Conservation (phyloP, 2,329 filamentous ascomycete species). For the Corynespora cassiicola region DNA sequence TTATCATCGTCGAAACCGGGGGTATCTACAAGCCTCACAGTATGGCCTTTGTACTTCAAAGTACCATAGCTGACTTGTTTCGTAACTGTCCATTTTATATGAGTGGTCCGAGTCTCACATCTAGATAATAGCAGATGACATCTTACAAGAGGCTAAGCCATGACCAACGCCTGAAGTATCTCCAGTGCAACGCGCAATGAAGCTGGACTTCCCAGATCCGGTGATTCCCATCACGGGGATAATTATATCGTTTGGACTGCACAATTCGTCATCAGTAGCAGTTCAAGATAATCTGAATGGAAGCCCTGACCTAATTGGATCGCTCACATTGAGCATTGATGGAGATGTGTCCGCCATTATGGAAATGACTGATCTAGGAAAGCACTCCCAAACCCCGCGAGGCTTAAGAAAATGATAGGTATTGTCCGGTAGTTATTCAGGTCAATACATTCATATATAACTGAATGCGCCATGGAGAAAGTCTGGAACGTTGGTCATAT, state of each 20-base stretch:
- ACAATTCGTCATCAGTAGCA: too few relatives aligned
- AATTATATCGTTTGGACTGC: constrained; percentile 9
- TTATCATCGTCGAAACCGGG: constrained; percentile 56
- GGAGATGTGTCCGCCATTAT: too few relatives aligned
- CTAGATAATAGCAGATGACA: not conserved
- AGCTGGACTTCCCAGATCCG: constrained; percentile 46
- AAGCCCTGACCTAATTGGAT: too few relatives aligned
- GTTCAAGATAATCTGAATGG: too few relatives aligned
- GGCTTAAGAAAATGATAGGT: too few relatives aligned
- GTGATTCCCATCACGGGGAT: constrained; percentile 50
- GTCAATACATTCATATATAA: too few relatives aligned
- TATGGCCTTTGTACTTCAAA: constrained; percentile 16
- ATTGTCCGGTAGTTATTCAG: too few relatives aligned
- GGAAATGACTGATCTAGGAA: too few relatives aligned
- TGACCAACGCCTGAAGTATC: constrained; percentile 30
- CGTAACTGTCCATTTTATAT: constrained; percentile 13
- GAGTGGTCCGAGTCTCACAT: not conserved
- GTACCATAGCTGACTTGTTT: constrained; percentile 15
- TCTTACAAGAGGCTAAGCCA: constrained; percentile 32
- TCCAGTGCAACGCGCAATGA: constrained; percentile 31
- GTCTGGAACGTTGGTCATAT: too few relatives aligned
- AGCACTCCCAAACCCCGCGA: too few relatives aligned
- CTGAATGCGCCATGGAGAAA: too few relatives aligned
- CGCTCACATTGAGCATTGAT: too few relatives aligned
- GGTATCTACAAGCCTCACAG: constrained; percentile 47